These are phyloP conservation scores for Cordyceps javanica DNA, from an alignment of 2,329 filamentous ascomycete species.

Conservation along the genomic window DNA sequence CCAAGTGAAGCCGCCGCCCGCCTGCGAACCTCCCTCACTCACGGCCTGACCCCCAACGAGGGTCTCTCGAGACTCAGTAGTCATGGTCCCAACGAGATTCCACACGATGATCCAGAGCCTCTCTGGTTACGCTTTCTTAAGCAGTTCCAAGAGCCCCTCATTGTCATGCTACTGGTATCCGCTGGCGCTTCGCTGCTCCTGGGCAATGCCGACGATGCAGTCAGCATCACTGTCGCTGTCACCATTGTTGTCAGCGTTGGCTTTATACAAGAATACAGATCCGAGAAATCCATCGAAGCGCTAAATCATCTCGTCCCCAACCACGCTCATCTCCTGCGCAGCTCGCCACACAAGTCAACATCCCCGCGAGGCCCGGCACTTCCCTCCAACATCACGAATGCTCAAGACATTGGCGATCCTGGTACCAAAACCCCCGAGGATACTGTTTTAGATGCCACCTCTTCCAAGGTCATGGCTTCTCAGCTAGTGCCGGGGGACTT, in stretches of 20 bases:
- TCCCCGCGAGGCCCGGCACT: conserved; percentile 37
- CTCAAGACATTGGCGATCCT: conserved; percentile 33
- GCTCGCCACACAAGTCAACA: conserved; percentile 32
- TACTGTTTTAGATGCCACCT: conserved; percentile 62
- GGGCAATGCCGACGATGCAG: conserved; percentile 87
- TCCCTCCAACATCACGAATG: conserved; percentile 39
- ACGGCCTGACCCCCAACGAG: conserved; percentile 75
- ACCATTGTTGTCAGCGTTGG: conserved; percentile 95
- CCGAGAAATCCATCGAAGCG: conserved; percentile 94
- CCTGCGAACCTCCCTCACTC: conserved; percentile 73
- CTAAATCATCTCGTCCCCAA: conserved; percentile 91
- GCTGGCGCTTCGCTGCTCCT: conserved; percentile 83
- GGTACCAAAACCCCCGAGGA: conserved; percentile 56
- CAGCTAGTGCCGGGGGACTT: conserved; percentile 89
- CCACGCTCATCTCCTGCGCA: conserved; percentile 87
- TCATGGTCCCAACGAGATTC: conserved; percentile 88
- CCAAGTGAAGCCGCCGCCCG: conserved; percentile 70
- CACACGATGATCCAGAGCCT: conserved; percentile 87
- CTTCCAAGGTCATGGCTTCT: conserved; percentile 77
- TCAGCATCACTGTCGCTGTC: conserved; percentile 93
- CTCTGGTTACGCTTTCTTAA: conserved; percentile 92
- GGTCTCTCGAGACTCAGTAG: conserved; percentile 72
- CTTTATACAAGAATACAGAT: conserved; percentile 95
- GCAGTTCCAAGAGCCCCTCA: conserved; percentile 94
- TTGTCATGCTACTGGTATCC: conserved; percentile 83